A percentile compares a stretch with the other conserved stretches of the same genome.
phyloP scores from a whole-genome alignment of 116 monocot genomes.

The Trichopus zeylanicus region DNA sequence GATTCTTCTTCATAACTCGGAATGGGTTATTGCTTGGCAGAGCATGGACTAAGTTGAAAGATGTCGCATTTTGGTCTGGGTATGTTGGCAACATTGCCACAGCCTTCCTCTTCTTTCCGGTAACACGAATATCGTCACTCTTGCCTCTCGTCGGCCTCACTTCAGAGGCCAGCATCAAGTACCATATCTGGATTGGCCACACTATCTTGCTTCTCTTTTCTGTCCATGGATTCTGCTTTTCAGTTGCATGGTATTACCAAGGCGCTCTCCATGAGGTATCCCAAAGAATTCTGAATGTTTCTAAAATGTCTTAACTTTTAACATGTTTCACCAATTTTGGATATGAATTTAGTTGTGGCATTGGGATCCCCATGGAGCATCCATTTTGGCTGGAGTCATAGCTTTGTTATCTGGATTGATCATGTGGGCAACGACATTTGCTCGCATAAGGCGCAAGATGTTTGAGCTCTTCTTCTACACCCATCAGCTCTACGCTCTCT shows the following conservation, averaged over 20 bases:
- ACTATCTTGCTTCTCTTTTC: slow-evolving; percentile 49
- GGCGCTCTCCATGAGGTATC: slow-evolving; percentile 30
- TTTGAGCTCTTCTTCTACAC: slow-evolving; percentile 81
- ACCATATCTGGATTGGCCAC: slow-evolving; percentile 90
- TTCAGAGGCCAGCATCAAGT: slow-evolving; percentile 67
- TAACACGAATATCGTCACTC: slow-evolving; percentile 56
- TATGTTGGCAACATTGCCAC: slow-evolving; percentile 44
- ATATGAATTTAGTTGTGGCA: slow-evolving; percentile 30
- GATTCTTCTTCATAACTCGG: background rate
- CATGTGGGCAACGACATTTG: slow-evolving; percentile 54
- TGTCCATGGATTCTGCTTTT: slow-evolving; percentile 43
- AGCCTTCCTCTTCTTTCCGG: slow-evolving; percentile 82
- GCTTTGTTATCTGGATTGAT: slow-evolving; percentile 37
- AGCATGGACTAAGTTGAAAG: slow-evolving; percentile 31
- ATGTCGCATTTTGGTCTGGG: slow-evolving; percentile 28
- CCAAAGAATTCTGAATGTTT: no score
- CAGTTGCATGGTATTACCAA: slow-evolving; percentile 49
- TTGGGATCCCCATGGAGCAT: slow-evolving; percentile 26
- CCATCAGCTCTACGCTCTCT: slow-evolving; percentile 63
- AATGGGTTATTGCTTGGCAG: slow-evolving; percentile 11
- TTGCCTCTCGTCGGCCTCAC: slow-evolving; percentile 69
- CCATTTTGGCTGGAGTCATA: slow-evolving; percentile 53
- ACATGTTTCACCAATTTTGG: no score
- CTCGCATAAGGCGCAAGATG: slow-evolving; percentile 44
- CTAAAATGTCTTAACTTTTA: no score